Conservation (phyloP, 768 basidiomycete genomes). For the Imleria badia region DNA sequence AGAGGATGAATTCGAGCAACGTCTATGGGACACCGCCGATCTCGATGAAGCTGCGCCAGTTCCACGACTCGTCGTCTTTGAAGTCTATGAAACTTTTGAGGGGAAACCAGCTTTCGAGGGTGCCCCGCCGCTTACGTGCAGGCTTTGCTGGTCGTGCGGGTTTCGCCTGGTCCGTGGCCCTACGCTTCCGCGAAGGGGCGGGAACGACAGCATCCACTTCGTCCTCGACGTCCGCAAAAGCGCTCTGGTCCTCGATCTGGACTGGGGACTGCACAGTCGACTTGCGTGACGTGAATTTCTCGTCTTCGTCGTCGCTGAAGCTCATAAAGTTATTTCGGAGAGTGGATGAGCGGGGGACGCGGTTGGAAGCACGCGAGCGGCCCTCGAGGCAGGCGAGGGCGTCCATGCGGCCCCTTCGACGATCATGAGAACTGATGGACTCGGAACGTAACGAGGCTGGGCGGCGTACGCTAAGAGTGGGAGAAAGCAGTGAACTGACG, state of each 20-base stretch:
- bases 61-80: constrained; percentile 49
- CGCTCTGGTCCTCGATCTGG: constrained; percentile 23
- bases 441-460: constrained; percentile 24
- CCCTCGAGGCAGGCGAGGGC: constrained; percentile 70
- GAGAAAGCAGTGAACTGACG: constrained; percentile 17
- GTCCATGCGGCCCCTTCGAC: constrained; percentile 50
- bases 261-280: constrained; percentile 7
- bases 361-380: constrained; percentile 31
- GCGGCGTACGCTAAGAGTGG: constrained; percentile 11
- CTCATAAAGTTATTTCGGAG: constrained; percentile 58
- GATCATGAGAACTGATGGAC: constrained; percentile 47
- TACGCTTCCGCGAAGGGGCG: constrained; percentile 6
- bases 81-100: constrained; percentile 68
- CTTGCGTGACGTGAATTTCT: constrained; percentile 22
- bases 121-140: constrained; percentile 38
- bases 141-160: constrained; percentile 6
- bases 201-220: constrained; percentile 30
- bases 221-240: constrained; percentile 33
- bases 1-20: neutral
- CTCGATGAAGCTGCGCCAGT: constrained; percentile 67
- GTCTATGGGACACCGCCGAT: constrained; percentile 37
- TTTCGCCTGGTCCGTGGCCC: constrained; percentile 9
- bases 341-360: constrained; percentile 14
- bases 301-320: constrained; percentile 65
- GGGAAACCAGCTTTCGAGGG: constrained; percentile 52